Evolutionary conservation across 225 moss, liverwort and hornwort genomes (phyloP).

Genomic region (Straminergon stramineum): DNA sequence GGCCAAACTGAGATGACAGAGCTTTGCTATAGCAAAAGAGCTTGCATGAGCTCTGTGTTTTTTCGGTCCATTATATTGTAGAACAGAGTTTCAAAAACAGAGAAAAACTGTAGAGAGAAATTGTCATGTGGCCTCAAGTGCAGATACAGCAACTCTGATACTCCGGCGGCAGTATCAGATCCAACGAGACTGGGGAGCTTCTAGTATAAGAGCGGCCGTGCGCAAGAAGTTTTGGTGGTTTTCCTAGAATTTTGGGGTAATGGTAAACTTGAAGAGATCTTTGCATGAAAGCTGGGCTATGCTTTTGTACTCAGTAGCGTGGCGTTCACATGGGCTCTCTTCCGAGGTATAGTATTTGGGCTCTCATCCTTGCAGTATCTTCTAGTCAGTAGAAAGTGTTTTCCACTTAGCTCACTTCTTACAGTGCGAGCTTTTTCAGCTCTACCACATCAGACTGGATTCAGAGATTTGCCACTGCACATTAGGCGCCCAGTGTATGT

Average conservation of each 20-base stretch:
- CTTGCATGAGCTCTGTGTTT: constrained; percentile 15
- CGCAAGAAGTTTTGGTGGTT: not conserved
- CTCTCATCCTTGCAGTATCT: not conserved
- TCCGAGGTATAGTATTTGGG: constrained; percentile 21
- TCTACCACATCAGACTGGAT: not conserved
- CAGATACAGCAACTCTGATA: not conserved
- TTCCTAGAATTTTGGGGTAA: not conserved
- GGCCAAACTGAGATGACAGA: constrained; percentile 3
- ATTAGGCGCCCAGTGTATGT: not conserved
- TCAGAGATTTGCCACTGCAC: constrained; percentile 3
- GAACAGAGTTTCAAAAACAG: not conserved
- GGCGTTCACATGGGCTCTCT: constrained; percentile 42
- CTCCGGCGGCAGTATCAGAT: not conserved
- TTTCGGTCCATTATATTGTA: not conserved
- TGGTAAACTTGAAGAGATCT: constrained; percentile 20
- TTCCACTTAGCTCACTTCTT: not conserved
- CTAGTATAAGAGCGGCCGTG: not conserved
- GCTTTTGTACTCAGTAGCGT: constrained; percentile 9
- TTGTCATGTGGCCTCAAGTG: not conserved
- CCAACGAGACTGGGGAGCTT: not conserved
- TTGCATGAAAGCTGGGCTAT: constrained; percentile 28
- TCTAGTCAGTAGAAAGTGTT: not conserved
- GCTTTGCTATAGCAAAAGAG: not conserved
- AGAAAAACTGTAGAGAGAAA: not conserved
- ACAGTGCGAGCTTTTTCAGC: constrained; percentile 5